phyloP scores from a whole-genome alignment of 768 basidiomycete genomes.

The Trametes cinnabarina region DNA sequence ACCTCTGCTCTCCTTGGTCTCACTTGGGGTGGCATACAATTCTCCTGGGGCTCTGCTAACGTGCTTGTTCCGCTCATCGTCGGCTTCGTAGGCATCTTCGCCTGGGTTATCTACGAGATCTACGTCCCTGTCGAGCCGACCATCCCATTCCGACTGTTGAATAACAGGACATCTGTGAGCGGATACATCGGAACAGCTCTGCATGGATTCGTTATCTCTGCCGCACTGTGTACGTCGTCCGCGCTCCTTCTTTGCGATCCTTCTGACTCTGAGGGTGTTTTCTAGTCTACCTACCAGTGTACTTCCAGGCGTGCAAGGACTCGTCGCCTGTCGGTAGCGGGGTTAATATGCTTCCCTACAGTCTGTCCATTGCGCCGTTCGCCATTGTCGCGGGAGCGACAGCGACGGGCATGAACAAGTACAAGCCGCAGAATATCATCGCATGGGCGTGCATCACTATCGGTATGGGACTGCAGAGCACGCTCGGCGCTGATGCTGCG shows the following conservation, averaged over 20 bases:
- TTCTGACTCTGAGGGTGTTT: no score
- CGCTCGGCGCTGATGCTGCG: constrained; percentile 28
- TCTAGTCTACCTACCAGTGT: constrained; percentile 43
- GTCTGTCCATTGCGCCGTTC: constrained; percentile 37
- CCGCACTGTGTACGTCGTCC: not conserved
- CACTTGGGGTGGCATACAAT: constrained; percentile 35
- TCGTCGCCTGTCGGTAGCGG: constrained; percentile 37
- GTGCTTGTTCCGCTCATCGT: constrained; percentile 36
- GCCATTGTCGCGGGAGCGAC: constrained; percentile 36
- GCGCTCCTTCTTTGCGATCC: no score
- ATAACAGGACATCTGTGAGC: constrained; percentile 2
- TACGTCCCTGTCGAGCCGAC: not conserved
- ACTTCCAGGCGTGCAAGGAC: constrained; percentile 44
- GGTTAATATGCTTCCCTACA: constrained; percentile 34
- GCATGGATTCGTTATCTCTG: constrained; percentile 13
- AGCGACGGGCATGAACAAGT: constrained; percentile 31
- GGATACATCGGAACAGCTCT: constrained; percentile 29
- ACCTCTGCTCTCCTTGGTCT: constrained; percentile 17
- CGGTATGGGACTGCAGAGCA: constrained; percentile 36
- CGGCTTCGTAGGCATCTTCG: constrained; percentile 31
- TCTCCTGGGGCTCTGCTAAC: constrained; percentile 31
- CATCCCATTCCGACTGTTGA: not conserved
- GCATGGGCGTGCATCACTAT: constrained; percentile 37
- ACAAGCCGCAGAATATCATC: constrained; percentile 34
- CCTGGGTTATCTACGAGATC: constrained; percentile 33